phyloP scores from a whole-genome alignment of 768 basidiomycete genomes.

The Obba rivulosa region DNA sequence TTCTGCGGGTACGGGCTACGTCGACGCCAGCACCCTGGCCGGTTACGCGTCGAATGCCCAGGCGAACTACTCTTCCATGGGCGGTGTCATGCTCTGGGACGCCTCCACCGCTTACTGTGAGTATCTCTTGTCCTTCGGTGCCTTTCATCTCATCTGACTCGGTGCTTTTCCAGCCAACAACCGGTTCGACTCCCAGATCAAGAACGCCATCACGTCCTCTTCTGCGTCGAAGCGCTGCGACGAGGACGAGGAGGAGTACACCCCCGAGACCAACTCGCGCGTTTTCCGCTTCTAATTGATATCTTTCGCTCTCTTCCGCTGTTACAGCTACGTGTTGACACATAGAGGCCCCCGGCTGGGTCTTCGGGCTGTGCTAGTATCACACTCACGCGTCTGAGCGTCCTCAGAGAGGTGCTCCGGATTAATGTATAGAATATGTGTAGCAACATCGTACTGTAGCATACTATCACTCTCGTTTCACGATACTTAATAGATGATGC shows the following conservation, averaged over 20 bases:
- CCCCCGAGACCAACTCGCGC: constrained; percentile 13
- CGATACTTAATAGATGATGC: too few relatives aligned
- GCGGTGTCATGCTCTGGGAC: constrained; percentile 46
- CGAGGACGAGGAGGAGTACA: neutral
- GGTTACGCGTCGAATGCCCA: constrained; percentile 44
- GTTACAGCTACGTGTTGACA: too few relatives aligned
- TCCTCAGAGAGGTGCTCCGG: too few relatives aligned
- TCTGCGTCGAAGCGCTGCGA: constrained; percentile 2
- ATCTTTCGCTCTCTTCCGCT: too few relatives aligned
- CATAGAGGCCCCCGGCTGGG: too few relatives aligned
- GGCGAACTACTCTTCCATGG: constrained; percentile 54
- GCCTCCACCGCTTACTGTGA: constrained; percentile 19
- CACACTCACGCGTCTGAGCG: too few relatives aligned
- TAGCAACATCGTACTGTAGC: too few relatives aligned
- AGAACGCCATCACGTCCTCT: constrained; percentile 15
- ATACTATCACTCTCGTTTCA: too few relatives aligned
- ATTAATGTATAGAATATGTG: too few relatives aligned
- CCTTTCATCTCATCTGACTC: neutral
- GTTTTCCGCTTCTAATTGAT: constrained; percentile 15
- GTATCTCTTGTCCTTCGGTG: neutral
- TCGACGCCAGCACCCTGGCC: constrained; percentile 37
- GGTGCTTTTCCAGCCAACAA: constrained; percentile 13
- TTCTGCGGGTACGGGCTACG: constrained; percentile 58
- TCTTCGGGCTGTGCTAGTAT: too few relatives aligned
- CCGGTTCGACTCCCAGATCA: constrained; percentile 19